Evolutionary conservation across 805 yeast genomes (phyloP).

Genomic region (Saccharomycopsis capsularis): DNA sequence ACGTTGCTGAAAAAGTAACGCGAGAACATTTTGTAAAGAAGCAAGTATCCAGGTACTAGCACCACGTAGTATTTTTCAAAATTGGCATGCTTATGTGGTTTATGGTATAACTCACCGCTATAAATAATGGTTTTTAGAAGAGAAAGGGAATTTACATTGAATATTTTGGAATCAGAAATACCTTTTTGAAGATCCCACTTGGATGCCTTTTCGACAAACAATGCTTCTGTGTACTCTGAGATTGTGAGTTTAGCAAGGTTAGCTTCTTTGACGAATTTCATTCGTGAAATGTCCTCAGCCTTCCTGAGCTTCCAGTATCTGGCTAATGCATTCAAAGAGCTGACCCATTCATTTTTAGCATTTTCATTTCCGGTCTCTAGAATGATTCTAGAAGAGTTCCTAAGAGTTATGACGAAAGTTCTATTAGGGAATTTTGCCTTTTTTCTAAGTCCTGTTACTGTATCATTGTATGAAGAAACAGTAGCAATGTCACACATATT

Average conservation of each 20-base stretch:
- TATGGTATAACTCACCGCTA: constrained; percentile 64
- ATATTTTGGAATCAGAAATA: constrained; percentile 43
- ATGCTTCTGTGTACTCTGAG: constrained; percentile 51
- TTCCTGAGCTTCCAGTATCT: constrained; percentile 55
- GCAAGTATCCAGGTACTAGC: constrained; percentile 62
- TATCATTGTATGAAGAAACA: too few species aligned
- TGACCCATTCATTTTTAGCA: constrained; percentile 63
- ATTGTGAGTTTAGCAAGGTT: constrained; percentile 45
- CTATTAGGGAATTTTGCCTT: too few species aligned
- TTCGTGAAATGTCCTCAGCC: constrained; percentile 34
- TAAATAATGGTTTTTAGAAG: constrained; percentile 52
- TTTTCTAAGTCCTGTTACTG: too few species aligned
- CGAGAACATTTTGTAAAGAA: constrained; percentile 46
- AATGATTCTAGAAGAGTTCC: constrained; percentile 39
- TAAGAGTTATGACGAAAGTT: constrained; percentile 46
- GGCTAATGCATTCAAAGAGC: constrained; percentile 36
- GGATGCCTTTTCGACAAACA: constrained; percentile 37
- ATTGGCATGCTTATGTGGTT: constrained; percentile 58
- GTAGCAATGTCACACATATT: constrained; percentile 53
- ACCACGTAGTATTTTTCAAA: constrained; percentile 58
- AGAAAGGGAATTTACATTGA: constrained; percentile 51
- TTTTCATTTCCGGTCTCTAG: constrained; percentile 48
- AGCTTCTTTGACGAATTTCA: constrained; percentile 32
- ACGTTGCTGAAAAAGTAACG: constrained; percentile 32
- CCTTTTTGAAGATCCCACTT: constrained; percentile 53